A percentile compares a stretch with the other conserved stretches of the same genome.
Conservation (phyloP, 2,329 filamentous ascomycete species). For the Trichoderma sp. region DNA sequence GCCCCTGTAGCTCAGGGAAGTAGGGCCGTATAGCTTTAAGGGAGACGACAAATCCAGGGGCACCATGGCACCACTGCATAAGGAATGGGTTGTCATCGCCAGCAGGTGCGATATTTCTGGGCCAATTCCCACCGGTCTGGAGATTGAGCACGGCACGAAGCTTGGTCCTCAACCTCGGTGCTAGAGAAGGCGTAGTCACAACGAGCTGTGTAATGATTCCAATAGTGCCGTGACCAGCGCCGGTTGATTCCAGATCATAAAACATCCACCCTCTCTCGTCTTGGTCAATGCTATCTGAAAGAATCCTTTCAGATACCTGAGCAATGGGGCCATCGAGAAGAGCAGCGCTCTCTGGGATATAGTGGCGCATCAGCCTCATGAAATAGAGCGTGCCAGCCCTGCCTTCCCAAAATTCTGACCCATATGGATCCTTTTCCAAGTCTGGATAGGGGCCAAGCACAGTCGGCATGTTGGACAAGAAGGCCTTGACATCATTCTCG, state of each 20-base stretch:
- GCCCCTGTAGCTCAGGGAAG: conserved; percentile 58
- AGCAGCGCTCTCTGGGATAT: conserved; percentile 54
- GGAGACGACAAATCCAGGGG: conserved; percentile 64
- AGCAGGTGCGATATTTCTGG: conserved; percentile 42
- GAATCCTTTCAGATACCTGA: conserved; percentile 62
- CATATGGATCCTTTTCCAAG: conserved; percentile 44
- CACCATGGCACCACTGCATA: conserved; percentile 71
- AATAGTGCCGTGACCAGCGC: conserved; percentile 69
- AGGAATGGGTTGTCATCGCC: conserved; percentile 39
- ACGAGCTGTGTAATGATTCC: conserved; percentile 73
- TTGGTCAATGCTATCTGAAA: conserved; percentile 51
- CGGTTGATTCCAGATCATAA: conserved; percentile 65
- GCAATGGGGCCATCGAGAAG: conserved; percentile 58
- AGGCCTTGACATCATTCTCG: conserved; percentile 42
- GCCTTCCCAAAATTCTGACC: conserved; percentile 68
- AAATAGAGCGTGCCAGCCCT: conserved; percentile 70
- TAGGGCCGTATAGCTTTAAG: conserved; percentile 58
- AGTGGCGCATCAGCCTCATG: conserved; percentile 63
- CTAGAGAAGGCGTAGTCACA: conserved; percentile 58
- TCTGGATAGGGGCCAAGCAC: conserved; percentile 38
- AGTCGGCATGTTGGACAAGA: conserved; percentile 47
- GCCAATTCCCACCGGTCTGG: conserved; percentile 69
- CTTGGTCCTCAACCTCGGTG: conserved; percentile 56
- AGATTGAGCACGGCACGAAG: conserved; percentile 60
- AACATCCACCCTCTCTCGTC: conserved; percentile 60